Conservation (phyloP, 2,329 filamentous ascomycete genomes). For the Bipolaris zeicola region DNA sequence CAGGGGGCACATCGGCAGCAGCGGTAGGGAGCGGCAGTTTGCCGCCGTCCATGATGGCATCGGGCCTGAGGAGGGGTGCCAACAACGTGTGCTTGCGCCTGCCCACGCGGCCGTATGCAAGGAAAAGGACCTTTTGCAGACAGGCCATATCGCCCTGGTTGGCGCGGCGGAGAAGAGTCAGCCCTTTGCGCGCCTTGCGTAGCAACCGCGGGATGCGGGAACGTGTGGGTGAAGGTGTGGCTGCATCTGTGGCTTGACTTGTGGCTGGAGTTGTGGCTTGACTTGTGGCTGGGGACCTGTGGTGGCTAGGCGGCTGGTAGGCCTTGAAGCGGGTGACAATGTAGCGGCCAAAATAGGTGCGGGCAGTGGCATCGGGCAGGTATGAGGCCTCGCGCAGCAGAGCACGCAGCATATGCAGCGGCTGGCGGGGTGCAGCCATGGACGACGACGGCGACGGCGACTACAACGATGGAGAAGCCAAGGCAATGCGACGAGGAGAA, state of each 20-base stretch:
- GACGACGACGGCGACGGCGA: constrained; percentile 2
- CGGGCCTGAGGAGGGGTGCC: constrained; percentile 30
- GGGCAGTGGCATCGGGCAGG: constrained; percentile 63
- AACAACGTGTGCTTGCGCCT: constrained; percentile 56
- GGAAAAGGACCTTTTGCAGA: constrained; percentile 58
- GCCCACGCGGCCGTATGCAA: constrained; percentile 64
- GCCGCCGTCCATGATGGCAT: constrained; percentile 17
- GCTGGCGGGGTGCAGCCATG: constrained; percentile 23
- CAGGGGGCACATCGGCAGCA: constrained; percentile 13
- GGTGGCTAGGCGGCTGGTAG: constrained; percentile 37
- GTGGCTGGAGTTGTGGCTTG: too few species aligned
- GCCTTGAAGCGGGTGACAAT: constrained; percentile 57
- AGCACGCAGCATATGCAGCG: constrained; percentile 58
- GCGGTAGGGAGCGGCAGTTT: neutral
- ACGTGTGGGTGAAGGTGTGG: constrained; percentile 25
- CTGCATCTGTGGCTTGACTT: constrained; percentile 19
- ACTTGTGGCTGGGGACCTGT: constrained; percentile 10
- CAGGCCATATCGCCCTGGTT: constrained; percentile 61
- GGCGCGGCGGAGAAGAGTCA: constrained; percentile 57
- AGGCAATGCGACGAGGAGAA: too few species aligned
- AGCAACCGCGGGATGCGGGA: constrained; percentile 29
- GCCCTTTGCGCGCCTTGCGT: constrained; percentile 41
- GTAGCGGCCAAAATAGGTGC: constrained; percentile 56
- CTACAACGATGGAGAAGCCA: neutral
- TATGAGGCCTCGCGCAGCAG: constrained; percentile 65